Evolutionary conservation across 345 rosid species (phyloP).

Genomic region (Populus nigra): DNA sequence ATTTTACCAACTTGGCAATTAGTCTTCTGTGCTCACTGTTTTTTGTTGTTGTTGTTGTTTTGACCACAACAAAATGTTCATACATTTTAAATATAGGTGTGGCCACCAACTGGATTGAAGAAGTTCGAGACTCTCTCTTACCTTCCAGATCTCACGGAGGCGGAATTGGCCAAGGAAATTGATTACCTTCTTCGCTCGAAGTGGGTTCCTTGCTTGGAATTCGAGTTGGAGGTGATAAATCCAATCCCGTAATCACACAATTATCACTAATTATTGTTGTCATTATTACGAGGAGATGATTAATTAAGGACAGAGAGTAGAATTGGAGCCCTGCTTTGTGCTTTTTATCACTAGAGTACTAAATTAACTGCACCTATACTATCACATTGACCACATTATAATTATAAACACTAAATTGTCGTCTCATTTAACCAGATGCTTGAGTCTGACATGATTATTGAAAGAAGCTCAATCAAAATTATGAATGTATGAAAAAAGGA

Average conservation of each 20-base stretch:
- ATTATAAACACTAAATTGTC: not conserved
- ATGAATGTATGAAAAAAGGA: no score
- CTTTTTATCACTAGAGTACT: no score
- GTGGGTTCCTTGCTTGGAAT: constrained; percentile 68
- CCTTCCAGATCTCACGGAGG: constrained; percentile 37
- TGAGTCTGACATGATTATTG: no score
- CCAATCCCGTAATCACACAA: not conserved
- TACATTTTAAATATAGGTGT: constrained; percentile 12
- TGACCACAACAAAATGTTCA: no score
- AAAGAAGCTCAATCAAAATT: no score
- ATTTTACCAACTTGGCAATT: not conserved
- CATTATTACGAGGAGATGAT: not conserved
- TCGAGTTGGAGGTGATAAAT: constrained; percentile 40
- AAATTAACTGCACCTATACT: no score
- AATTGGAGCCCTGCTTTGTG: not conserved
- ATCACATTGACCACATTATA: no score
- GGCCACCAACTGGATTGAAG: constrained; percentile 28
- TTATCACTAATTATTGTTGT: not conserved
- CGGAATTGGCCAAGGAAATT: constrained; percentile 37
- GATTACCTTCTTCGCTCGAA: constrained; percentile 49
- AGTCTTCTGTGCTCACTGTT: not conserved
- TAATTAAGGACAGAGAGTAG: not conserved
- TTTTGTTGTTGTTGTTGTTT: not conserved
- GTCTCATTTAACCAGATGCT: no score
- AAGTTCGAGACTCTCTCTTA: constrained; percentile 38